These are phyloP conservation scores for Colletotrichum salicis DNA, from an alignment of 2,329 filamentous ascomycete species.

Conservation along the genomic window DNA sequence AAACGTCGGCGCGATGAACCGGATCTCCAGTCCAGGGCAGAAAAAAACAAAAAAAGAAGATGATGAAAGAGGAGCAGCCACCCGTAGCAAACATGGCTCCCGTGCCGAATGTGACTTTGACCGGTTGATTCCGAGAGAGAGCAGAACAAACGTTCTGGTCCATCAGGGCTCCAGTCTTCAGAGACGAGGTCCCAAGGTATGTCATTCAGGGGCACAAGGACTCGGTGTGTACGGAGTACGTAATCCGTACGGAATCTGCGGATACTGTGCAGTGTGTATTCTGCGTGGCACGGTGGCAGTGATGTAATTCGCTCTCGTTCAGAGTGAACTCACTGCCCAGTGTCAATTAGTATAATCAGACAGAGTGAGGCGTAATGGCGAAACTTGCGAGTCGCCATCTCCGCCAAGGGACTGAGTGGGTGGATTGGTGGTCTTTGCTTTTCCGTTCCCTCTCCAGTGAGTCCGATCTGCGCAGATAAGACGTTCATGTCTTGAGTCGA, in stretches of 20 bases:
- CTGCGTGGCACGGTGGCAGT: background rate
- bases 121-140: slow-evolving; percentile 31
- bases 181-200: background rate
- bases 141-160: background rate
- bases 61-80: background rate
- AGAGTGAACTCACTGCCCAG: background rate
- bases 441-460: background rate
- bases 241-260: too few relatives aligned
- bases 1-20: slow-evolving; percentile 6
- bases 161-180: background rate
- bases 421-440: background rate
- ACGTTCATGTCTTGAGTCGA: too few relatives aligned
- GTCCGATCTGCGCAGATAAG: too few relatives aligned
- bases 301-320: background rate
- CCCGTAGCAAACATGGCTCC: slow-evolving; percentile 3
- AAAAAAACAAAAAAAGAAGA: background rate
- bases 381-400: background rate
- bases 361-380: background rate
- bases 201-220: background rate
- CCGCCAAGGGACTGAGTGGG: background rate
- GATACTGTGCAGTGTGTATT: too few relatives aligned
- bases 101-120: slow-evolving; percentile 16
- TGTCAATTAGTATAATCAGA: background rate
- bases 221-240: too few relatives aligned
- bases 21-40: slow-evolving; percentile 9